Evolutionary conservation across 2,329 filamentous ascomycete species (phyloP).

Genomic region (Emergomyces orientalis): DNA sequence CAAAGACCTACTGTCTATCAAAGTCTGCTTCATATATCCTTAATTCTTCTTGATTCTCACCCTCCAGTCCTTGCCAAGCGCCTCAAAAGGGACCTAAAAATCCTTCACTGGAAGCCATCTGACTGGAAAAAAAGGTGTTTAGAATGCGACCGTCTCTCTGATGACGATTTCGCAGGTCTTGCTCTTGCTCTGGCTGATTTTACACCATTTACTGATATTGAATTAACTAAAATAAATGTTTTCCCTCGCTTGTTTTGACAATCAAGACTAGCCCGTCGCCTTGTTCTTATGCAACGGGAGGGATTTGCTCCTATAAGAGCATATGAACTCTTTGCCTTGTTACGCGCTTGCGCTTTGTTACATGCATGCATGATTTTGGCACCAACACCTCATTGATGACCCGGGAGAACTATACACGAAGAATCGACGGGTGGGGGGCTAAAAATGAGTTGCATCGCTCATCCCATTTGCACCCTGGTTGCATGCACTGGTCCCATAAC

Average conservation of each 20-base stretch:
- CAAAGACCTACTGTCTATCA: not conserved
- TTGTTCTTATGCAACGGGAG: no score
- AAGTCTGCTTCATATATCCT: not conserved
- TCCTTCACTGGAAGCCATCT: not conserved
- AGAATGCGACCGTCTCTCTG: not conserved
- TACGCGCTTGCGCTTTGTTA: no score
- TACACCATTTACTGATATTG: not conserved
- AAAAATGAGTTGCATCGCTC: not conserved
- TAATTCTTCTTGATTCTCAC: not conserved
- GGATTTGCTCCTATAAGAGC: no score
- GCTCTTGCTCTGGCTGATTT: not conserved
- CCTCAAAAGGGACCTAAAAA: not conserved
- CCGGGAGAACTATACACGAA: no score
- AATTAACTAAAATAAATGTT: not conserved
- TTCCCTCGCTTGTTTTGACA: no score
- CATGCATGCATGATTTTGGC: no score
- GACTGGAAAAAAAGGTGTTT: not conserved
- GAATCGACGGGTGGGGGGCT: no score
- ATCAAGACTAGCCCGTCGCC: no score
- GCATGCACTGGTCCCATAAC: not conserved
- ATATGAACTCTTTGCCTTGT: no score
- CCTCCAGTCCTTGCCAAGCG: not conserved
- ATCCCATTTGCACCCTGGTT: not conserved
- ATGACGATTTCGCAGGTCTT: not conserved
- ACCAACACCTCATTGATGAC: no score